Percentiles rank a stretch among this genome's conserved stretches.
phyloP scores from a whole-genome alignment of 2,329 filamentous ascomycete genomes.

The Cercospora zeina region DNA sequence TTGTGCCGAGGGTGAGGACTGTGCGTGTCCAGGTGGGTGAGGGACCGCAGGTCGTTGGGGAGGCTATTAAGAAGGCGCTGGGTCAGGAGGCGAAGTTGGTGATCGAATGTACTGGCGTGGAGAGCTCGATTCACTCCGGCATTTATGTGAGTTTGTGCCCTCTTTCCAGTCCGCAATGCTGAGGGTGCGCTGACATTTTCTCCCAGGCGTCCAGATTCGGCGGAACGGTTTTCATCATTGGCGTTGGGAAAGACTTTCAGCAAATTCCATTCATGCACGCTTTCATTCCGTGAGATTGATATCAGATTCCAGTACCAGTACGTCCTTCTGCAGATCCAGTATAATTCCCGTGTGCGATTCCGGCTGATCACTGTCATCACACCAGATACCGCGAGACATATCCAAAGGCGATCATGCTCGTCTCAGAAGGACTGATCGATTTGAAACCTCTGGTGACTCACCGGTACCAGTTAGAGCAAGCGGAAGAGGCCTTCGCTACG shows the following conservation, averaged over 20 bases:
- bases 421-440: conserved; percentile 43
- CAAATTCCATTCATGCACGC: conserved; percentile 45
- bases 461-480: conserved; percentile 42
- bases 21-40: conserved; percentile 42
- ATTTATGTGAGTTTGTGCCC: conserved; percentile 37
- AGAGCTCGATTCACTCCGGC: conserved; percentile 37
- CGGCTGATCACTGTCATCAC: conserved; percentile 4
- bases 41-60: conserved; percentile 41
- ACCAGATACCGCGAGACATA: conserved; percentile 43
- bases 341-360: no score
- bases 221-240: conserved; percentile 43
- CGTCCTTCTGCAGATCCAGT: background rate
- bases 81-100: conserved; percentile 40
- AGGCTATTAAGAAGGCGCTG: conserved; percentile 41
- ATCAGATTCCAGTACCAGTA: conserved; percentile 44
- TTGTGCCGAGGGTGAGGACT: conserved; percentile 43
- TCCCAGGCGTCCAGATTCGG: conserved; percentile 40
- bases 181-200: conserved; percentile 9
- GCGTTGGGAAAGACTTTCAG: conserved; percentile 41
- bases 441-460: conserved; percentile 46
- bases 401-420: conserved; percentile 46
- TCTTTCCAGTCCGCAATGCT: no score
- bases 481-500: conserved; percentile 42
- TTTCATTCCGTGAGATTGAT: conserved; percentile 43
- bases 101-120: conserved; percentile 42